phyloP scores from a whole-genome alignment of 2,329 filamentous ascomycete genomes.

The Cladophialophora immunda region DNA sequence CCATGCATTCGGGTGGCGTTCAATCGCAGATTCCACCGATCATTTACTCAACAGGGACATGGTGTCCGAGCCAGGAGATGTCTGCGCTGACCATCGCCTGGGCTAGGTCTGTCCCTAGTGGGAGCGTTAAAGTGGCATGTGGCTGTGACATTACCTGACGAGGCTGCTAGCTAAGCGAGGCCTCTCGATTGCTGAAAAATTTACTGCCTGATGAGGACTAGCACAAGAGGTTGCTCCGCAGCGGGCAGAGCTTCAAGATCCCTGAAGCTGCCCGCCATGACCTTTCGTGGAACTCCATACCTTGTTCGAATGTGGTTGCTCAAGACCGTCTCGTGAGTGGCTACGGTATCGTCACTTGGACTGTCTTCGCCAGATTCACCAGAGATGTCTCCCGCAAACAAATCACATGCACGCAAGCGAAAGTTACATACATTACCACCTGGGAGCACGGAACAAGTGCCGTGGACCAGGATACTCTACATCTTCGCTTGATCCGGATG shows the following conservation, averaged over 20 bases:
- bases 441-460: neutral
- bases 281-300: neutral
- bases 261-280: neutral
- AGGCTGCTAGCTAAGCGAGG: conserved; percentile 1
- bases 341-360: neutral
- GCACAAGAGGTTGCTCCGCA: neutral
- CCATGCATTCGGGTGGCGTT: neutral
- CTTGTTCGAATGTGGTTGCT: neutral
- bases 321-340: neutral
- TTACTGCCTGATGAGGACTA: neutral
- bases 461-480: neutral
- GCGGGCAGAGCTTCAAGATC: neutral
- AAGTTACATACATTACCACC: neutral
- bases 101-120: neutral
- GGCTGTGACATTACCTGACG: neutral
- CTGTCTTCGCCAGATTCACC: neutral
- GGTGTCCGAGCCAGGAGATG: neutral
- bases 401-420: neutral
- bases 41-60: neutral
- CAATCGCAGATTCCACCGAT: neutral
- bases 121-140: neutral
- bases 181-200: neutral
- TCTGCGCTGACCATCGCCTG: neutral
- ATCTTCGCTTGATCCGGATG: neutral
- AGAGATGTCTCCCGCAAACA: neutral